phyloP scores from a whole-genome alignment of 2,329 filamentous ascomycete species.

The Grosmannia penicillata region DNA sequence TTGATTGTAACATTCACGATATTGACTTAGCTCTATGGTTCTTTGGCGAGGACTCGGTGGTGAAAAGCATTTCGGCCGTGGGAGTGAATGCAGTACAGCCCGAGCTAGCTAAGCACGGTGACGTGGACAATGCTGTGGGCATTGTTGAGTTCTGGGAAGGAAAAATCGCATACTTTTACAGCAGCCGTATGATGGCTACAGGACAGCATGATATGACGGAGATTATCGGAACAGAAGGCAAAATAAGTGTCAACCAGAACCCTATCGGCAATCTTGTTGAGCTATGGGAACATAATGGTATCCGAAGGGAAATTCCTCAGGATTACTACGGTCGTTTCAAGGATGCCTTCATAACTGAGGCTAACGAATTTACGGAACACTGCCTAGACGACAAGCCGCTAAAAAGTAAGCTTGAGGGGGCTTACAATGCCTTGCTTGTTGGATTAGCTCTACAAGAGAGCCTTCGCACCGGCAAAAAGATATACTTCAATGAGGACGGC shows the following conservation, averaged over 20 bases:
- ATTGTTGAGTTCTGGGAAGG: slow-evolving; percentile 4
- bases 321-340: slow-evolving; percentile 5
- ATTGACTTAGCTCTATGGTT: slow-evolving; percentile 4
- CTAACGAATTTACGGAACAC: slow-evolving; percentile 2
- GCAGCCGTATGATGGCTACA: slow-evolving; percentile 3
- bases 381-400: slow-evolving; percentile 3
- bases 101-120: not conserved
- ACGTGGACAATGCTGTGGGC: slow-evolving; percentile 4
- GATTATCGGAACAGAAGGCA: slow-evolving; percentile 4
- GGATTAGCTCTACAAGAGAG: not conserved
- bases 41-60: not conserved
- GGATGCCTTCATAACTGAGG: slow-evolving; percentile 1
- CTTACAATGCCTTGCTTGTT: not conserved
- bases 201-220: slow-evolving; percentile 5
- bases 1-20: slow-evolving; percentile 5
- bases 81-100: slow-evolving; percentile 3
- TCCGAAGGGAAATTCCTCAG: slow-evolving; percentile 1
- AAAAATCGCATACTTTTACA: slow-evolving; percentile 3
- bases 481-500: slow-evolving; percentile 4
- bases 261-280: slow-evolving; percentile 2
- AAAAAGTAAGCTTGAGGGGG: not conserved
- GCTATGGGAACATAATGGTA: not conserved
- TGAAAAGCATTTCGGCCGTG: not conserved
- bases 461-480: slow-evolving; percentile 1
- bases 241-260: slow-evolving; percentile 1